Base-by-base conservation (phyloP, 177 flowering plant species). In the Tripterygium wilfordii region DNA sequence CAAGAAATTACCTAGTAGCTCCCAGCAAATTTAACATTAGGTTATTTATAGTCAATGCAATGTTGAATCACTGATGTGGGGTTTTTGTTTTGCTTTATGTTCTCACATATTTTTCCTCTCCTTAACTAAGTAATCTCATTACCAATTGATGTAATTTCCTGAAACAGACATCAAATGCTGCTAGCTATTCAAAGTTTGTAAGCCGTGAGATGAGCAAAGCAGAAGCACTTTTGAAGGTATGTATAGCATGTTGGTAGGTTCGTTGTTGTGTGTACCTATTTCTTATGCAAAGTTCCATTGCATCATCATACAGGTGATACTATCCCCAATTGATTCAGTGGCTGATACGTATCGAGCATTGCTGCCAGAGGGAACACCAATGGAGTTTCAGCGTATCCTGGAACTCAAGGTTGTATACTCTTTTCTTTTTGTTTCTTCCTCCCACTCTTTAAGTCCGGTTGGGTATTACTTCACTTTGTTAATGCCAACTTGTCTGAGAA, bases 121-220 rank as follows among this genome's bases (percentile, higher is more conserved):
- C n/a, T n/a, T n/a, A n/a, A n/a, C n/a, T n/a, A n/a, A n/a, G n/a
- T n/a, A n/a, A n/a, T n/a, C n/a, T n/a, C n/a, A n/a, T n/a, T n/a
- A n/a, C n/a, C n/a, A n/a, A n/a, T n/a, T n/a, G n/a, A n/a, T n/a
- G n/a, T n/a, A n/a, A n/a, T 43, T 56, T 44, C 49, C 32, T 38
- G 52, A 18, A 48, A 42, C 70, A 92, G 95, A 69, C 85, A 33
- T 66, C 95, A 32, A 71, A 73, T 54, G 96, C 94, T 51, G 75
- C 91, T 29, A 74, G 79, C 65, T 88, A 92, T 72, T 75, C 94
- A 23, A 86, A 88, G 66, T 86, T 80, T 68, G 89, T 92, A 14
- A 86, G 81, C 69, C 89, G 94, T 52, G 96, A 92, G 65, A 92
- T 92, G 96, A 86, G 96, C 74, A 88, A 88, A 80, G 98, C 98